Evolutionary conservation across 352 stramenopile genomes (phyloP).

Genomic region (Phytophthora chlamydospora): DNA sequence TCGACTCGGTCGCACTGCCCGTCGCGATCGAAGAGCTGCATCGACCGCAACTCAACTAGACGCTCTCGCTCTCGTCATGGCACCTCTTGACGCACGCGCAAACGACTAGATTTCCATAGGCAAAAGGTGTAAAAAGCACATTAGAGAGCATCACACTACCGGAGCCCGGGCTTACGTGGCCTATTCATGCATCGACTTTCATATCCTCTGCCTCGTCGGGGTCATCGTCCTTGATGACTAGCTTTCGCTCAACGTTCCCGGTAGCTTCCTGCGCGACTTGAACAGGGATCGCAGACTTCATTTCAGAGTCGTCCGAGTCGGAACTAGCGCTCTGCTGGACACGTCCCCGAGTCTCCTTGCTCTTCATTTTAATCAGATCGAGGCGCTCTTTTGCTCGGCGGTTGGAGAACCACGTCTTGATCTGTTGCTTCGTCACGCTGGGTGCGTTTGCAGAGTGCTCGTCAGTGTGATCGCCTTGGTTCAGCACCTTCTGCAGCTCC

Average conservation of each 20-base stretch:
- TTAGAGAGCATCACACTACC: conserved; percentile 35
- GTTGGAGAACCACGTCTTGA: conserved; percentile 89
- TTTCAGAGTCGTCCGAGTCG: conserved; percentile 39
- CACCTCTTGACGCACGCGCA: too few relatives aligned
- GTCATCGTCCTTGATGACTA: conserved; percentile 38
- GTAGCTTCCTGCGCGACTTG: conserved; percentile 31
- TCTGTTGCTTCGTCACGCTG: conserved; percentile 77
- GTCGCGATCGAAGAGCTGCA: conserved; percentile 54
- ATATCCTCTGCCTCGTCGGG: conserved; percentile 42
- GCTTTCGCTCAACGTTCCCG: conserved; percentile 12
- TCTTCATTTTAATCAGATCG: conserved; percentile 85
- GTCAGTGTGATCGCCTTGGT: conserved; percentile 71
- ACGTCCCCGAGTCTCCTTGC: conserved; percentile 44
- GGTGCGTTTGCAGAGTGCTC: conserved; percentile 50
- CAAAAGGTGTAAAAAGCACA: conserved; percentile 25
- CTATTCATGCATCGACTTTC: conserved; percentile 38
- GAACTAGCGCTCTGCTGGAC: conserved; percentile 34
- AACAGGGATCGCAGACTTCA: conserved; percentile 10
- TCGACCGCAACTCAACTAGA: conserved; percentile 40
- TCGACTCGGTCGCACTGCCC: conserved; percentile 55
- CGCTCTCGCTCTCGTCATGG: too few relatives aligned
- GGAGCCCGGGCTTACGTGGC: conserved; percentile 15
- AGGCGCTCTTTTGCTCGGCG: conserved; percentile 80
- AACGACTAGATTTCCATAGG: conserved; percentile 10
- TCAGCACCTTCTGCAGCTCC: conserved; percentile 74